Percentiles rank a stretch among this genome's conserved stretches.
phyloP scores from a whole-genome alignment of 257 asterid species.

The Rhazya stricta region DNA sequence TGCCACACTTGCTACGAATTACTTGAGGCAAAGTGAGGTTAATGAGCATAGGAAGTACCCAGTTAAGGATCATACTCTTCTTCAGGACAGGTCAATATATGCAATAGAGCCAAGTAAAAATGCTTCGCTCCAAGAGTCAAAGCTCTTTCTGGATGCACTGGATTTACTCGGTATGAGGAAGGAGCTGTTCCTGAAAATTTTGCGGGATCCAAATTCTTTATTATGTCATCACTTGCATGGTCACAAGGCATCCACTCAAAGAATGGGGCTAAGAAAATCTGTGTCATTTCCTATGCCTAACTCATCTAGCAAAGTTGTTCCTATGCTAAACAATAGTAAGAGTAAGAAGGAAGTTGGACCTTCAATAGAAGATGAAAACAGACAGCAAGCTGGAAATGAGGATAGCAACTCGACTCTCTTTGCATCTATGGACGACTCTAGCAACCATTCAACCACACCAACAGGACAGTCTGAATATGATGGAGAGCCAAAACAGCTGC shows the following conservation, averaged over 20 bases:
- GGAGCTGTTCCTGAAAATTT: slow-evolving; percentile 66
- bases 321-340: not conserved
- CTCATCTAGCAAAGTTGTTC: slow-evolving; percentile 17
- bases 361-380: slow-evolving; percentile 17
- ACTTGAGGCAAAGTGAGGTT: slow-evolving; percentile 44
- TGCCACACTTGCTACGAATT: slow-evolving; percentile 28
- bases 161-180: slow-evolving; percentile 65
- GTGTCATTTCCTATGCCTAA: slow-evolving; percentile 47
- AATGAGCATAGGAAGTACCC: slow-evolving; percentile 27
- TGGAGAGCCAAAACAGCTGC: slow-evolving; percentile 8
- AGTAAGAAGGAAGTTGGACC: slow-evolving; percentile 13
- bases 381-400: not conserved
- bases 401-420: not conserved
- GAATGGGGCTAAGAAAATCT: slow-evolving; percentile 47
- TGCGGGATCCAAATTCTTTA: slow-evolving; percentile 58
- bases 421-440: slow-evolving; percentile 13
- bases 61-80: slow-evolving; percentile 44
- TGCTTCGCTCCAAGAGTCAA: slow-evolving; percentile 57
- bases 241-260: slow-evolving; percentile 31
- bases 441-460: slow-evolving; percentile 8
- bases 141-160: slow-evolving; percentile 64
- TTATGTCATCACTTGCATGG: slow-evolving; percentile 41
- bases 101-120: slow-evolving; percentile 43
- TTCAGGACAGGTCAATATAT: slow-evolving; percentile 39
- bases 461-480: slow-evolving; percentile 17